Conservation (phyloP, 495 filamentous ascomycete species). For the Lasiosphaeris hirsuta region DNA sequence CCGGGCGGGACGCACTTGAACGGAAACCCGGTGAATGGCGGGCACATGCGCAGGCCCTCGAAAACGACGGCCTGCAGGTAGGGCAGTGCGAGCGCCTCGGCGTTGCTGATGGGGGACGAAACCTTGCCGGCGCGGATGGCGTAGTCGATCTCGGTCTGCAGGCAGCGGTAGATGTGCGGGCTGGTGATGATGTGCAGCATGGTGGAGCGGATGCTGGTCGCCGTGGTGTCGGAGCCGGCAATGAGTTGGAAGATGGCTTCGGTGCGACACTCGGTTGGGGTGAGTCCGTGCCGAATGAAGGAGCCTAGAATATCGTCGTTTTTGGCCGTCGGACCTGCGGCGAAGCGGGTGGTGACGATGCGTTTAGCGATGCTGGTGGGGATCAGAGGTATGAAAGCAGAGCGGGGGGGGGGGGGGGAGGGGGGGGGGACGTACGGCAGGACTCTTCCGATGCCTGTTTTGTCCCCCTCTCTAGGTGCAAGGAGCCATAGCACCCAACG, state of each 20-base stretch:
- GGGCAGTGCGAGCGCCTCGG: conserved; percentile 40
- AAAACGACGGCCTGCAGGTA: conserved; percentile 43
- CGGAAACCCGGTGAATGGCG: conserved; percentile 36
- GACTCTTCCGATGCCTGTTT: background rate
- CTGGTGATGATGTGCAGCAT: conserved; percentile 50
- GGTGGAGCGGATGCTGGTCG: conserved; percentile 52
- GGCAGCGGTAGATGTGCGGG: conserved; percentile 42
- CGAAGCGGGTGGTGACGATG: too few species aligned
- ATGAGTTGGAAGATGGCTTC: conserved; percentile 19
- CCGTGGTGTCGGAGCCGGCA: conserved; percentile 56
- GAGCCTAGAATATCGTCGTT: too few species aligned
- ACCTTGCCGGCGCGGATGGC: background rate
- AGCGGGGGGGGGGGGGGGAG: background rate
- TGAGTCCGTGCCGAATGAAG: conserved; percentile 3
- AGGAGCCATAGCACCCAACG: conserved; percentile 51
- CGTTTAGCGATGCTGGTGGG: too few species aligned
- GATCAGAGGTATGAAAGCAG: too few species aligned
- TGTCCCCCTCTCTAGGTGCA: conserved; percentile 39
- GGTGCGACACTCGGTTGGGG: background rate
- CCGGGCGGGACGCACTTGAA: conserved; percentile 40
- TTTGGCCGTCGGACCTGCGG: too few species aligned
- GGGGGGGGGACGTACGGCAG: background rate
- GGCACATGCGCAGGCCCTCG: conserved; percentile 41
- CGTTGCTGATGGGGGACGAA: conserved; percentile 31
- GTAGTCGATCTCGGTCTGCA: conserved; percentile 55